Conservation (phyloP, 1,284 basidiomycete genomes). For the Boletus austroedulis region DNA sequence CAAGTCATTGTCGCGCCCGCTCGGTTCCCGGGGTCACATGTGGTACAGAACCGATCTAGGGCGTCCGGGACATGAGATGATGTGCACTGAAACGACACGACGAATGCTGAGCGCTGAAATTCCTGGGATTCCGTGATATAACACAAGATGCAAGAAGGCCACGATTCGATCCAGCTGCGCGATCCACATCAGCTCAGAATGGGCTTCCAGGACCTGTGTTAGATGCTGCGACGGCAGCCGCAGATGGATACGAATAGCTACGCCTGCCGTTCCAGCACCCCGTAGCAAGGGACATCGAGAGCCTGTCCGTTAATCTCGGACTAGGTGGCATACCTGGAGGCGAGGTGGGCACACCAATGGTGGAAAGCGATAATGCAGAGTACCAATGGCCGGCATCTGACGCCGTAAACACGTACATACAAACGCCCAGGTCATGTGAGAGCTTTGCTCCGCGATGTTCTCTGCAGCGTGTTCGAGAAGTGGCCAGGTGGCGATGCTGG, state of each 20-base stretch:
- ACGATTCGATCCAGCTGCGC: not conserved
- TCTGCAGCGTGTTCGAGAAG: conserved; percentile 14
- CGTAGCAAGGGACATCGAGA: conserved; percentile 1
- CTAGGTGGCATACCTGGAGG: not conserved
- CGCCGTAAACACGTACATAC: not conserved
- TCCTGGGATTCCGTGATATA: not conserved
- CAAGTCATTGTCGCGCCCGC: not conserved
- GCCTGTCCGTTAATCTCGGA: conserved; percentile 13
- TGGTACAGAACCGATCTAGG: not conserved
- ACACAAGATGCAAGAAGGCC: not conserved
- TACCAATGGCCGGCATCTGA: not conserved
- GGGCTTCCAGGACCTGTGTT: conserved; percentile 11
- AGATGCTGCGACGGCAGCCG: not conserved
- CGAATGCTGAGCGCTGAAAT: not conserved
- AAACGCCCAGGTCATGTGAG: conserved; percentile 11
- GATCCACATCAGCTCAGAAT: conserved; percentile 3
- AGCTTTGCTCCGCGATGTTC: not conserved
- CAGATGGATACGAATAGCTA: conserved; percentile 7
- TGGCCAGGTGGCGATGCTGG: conserved; percentile 8
- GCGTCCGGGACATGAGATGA: not conserved
- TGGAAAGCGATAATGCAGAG: not conserved
- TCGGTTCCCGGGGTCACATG: not conserved
- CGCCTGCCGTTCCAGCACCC: not conserved
- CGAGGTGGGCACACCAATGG: not conserved
- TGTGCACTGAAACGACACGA: conserved; percentile 16